Evolutionary conservation across 1,284 basidiomycete genomes (phyloP), one percentile per base, ranked within the genome.

Genomic region (Meripilus lineatus): DNA sequence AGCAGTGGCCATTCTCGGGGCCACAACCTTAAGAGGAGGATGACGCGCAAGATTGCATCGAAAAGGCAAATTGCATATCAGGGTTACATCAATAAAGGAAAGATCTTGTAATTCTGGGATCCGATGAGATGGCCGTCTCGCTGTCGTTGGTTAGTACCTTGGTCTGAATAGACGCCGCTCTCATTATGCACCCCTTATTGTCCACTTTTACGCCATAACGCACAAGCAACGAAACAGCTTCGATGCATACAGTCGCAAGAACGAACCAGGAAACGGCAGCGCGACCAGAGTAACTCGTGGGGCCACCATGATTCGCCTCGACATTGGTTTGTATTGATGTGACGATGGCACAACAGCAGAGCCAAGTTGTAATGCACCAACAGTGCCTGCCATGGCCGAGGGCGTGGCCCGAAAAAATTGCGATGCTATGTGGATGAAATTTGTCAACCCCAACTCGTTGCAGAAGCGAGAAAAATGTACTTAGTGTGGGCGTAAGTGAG

Each of bases 291-390:
- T 70, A 75, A 10, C 49, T 51, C 4, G 46, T 41, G 3, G 55
- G 43, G 2, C 64, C 66, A 10, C 63, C 64, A 45, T 60, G 49
- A 15, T 26, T 53, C 25, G 35, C 46, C 49, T 70, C 65, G 13
- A 78, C 61, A 32, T 69, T 70, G 1, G 70, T 65, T 58, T 74
- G 59, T 48, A 79, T 76, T 4, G 74, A 71, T 39, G 58, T 62
- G 24, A 70, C 64, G 5, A 67, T 68, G 5, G 77, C 69, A 36
- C 72, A 17, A 72, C 58, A 2, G 77, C 77, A 3, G 67, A 67
- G 20, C 77, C 75, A 40, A 75, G 61, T 56, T 80, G 74, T 0
- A 78, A 65, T 10, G 72, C 73, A 14, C 75, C 75, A 2, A 77
- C 70, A 1, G 70, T 73, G 32, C 78, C 77, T 1, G 75, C 66